Percentiles rank a stretch among this genome's conserved stretches.
These are phyloP conservation scores for Ramularia endophylla DNA, from an alignment of 2,329 filamentous ascomycete genomes.

Conservation along the genomic window DNA sequence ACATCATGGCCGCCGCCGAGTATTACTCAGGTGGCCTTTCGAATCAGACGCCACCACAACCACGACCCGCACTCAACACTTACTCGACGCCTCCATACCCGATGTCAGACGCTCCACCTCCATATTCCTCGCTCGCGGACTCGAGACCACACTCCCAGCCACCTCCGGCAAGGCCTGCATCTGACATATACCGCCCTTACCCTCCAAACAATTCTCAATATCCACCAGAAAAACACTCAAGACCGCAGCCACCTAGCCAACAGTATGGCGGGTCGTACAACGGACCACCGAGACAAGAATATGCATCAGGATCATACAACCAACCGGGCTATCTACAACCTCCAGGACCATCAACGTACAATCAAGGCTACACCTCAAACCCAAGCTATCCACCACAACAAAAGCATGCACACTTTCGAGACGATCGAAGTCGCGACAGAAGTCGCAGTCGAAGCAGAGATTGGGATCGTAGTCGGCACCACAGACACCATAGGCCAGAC, in stretches of 20 bases:
- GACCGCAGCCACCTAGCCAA: constrained; percentile 3
- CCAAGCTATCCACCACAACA: background rate
- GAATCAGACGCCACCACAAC: constrained; percentile 8
- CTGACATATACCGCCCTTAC: constrained; percentile 1
- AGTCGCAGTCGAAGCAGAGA: constrained; percentile 19
- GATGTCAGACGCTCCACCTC: constrained; percentile 26
- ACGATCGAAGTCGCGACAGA: constrained; percentile 8
- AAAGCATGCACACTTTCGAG: background rate
- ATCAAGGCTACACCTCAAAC: too few species aligned
- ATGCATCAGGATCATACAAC: too few species aligned
- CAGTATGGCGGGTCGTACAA: constrained; percentile 6
- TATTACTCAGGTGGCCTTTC: constrained; percentile 14
- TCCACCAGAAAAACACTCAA: constrained; percentile 7
- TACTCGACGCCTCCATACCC: constrained; percentile 23
- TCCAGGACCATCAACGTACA: too few species aligned
- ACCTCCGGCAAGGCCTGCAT: constrained; percentile 23
- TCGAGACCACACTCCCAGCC: constrained; percentile 25
- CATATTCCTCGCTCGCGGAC: constrained; percentile 20
- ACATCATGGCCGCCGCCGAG: constrained; percentile 25
- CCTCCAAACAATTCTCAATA: constrained; percentile 10
- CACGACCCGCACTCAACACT: constrained; percentile 7
- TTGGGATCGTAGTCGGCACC: constrained; percentile 16
- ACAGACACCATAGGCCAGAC: constrained; percentile 1
- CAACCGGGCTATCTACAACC: too few species aligned
- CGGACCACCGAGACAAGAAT: too few species aligned